Evolutionary conservation across 2,329 filamentous ascomycete species (phyloP), one percentile per base, ranked within the genome.

Genomic region (Cadophora luteo-olivacea): DNA sequence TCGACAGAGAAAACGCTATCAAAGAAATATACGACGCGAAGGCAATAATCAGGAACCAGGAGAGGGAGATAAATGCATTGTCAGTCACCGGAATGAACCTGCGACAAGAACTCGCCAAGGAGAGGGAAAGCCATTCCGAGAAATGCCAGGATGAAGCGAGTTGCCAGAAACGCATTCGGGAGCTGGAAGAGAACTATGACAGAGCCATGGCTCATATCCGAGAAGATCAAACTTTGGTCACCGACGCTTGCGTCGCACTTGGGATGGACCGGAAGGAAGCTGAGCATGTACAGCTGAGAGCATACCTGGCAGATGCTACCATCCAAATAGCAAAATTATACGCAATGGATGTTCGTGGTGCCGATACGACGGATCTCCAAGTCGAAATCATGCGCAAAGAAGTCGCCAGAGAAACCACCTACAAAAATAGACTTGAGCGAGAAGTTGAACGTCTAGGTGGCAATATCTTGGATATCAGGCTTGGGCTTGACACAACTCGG

Each of bases 381-480:
- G 45, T 63, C n/a, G 49, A 49, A 8, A n/a, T 67, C 25, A 60
- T 58, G 25, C 38, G 51, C 1, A 60, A 51, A 24, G 51, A 57
- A 24, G 8, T 22, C 16, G 55, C 54, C 25, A 38, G 61, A 33
- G 52, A 65, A 11, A 25, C 51, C 2, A 60, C 41, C 5, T 67
- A 65, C 38, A 68, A 51, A 24, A 32, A 63, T 19, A 61, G 65
- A n/a, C 49, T 69, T 24, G 65, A 69, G 24, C 33, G 52, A 24
- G 68, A 69, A 24, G 2, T 65, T n/a, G 57, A 58, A 16, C 52
- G 65, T 11, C 48, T 69, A 4, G 68, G 65, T 5, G 68, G 68
- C 1, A 65, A 65, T n/a, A 45, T 69, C 45, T 25, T 51, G 4
- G 61, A 36, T n/a, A 51, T 69, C 12, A 45, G 62, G 24, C 51